Base-by-base conservation (phyloP, 345 rosid genomes). In the Moringa oleifera region DNA sequence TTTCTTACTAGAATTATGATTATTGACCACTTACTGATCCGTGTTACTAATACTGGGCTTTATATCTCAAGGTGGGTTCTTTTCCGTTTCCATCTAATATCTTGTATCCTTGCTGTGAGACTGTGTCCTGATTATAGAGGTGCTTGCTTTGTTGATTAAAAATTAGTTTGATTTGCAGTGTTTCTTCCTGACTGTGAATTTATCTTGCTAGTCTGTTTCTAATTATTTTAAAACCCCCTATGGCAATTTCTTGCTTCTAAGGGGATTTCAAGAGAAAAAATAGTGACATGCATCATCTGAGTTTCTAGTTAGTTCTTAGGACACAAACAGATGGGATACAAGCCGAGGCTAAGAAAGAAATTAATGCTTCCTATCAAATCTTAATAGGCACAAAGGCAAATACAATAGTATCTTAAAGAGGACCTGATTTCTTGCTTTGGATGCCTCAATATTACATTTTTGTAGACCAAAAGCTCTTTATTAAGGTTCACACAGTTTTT, bases 81-180 rank as follows among this genome's bases (percentile, higher is more conserved):
- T 2, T 28, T 28, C n/a, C 5, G 8, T 28, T 28, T 28, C 8
- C 3, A 2, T 28, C 3, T 28, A 2, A 28, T 28, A 28, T 23
- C 1, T 53, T 53, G 18, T 20, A 49, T 41, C 18, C 41, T 15
- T 54, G 37, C 16, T 50, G 13, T 63, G 41, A 63, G 13, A 41
- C 54, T 53, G 20, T 64, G 25, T 16, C 33, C 23, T 55, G 68
- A 45, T 19, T 11, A 33, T 33, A 33, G 37, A 33, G 37, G 37
- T 33, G 6, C 11, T 33, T 33, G 37, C 6, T 33, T 41, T 15
- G 17, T 41, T 1, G 47, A 5, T 41, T 41, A 41, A 1, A 5
- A 15, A 41, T 41, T 15, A 41, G 47, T 7, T 4, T 28, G n/a
- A 28, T 28, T 28, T 41, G 13, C 17, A 41, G 47, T 1, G 47